Base-by-base conservation (phyloP, 164 flowering plant species). In the Sedum album region DNA sequence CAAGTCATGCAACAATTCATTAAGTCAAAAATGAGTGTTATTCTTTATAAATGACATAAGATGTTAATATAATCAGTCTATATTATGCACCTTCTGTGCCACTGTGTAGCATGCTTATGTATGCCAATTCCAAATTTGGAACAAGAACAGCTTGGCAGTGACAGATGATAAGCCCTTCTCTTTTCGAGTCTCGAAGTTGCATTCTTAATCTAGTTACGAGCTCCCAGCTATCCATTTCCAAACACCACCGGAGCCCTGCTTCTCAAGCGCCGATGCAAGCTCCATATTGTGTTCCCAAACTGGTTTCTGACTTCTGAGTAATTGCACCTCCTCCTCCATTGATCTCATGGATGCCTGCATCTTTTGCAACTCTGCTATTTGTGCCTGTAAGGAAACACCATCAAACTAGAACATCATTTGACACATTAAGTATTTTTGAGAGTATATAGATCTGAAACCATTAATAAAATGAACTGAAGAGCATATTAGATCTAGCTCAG, bases 161-260 rank as follows among this genome's bases (percentile, higher is more conserved):
- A n/a, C 8, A 11, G 9, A 2, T 41, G 46, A 41, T 41, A 2
- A n/a, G 23, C 15, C 48, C n/a, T 42, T 42, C 5, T 46, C 51
- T 46, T 17, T 17, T 46, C 51, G 1, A 46, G 57, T 51, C 14
- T n/a, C n/a, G 53, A 18, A 23, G 53, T 48, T 53, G 30, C 10
- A 21, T 53, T 53, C 14, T 55, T 26, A 5, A 10, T 0, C 9
- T 26, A 26, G 11, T 20, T 35, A 26, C 48, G 73, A 36, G 51
- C 74, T 75, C 15, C 97, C 94, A 67, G 88, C 81, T 49, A 93
- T 77, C 97, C 95, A 91, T 68, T 80, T 72, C 91, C 89, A 89
- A 73, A 87, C 81, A 6, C 98, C 93, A 68, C 91, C 88, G 31
- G 97, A 89, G 70, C 83, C 77, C 77, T 91, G 88, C 60, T 74